phyloP scores from a whole-genome alignment of 495 filamentous ascomycete species.

The Penicillium egyptiacum region DNA sequence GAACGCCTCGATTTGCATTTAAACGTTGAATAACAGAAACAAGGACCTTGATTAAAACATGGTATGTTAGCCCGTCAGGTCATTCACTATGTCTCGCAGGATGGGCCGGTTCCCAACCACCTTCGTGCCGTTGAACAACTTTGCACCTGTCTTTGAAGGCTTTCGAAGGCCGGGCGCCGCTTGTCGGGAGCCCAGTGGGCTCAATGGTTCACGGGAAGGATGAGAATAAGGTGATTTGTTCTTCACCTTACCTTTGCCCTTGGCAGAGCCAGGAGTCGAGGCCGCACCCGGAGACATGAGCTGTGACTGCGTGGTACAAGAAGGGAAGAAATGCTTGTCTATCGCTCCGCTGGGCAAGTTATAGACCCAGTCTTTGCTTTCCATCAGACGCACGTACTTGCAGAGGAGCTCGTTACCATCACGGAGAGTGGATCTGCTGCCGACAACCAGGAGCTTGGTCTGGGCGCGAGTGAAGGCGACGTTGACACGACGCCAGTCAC shows the following conservation, averaged over 20 bases:
- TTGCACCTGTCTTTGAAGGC: conserved; percentile 43
- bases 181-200: conserved; percentile 34
- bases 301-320: conserved; percentile 22
- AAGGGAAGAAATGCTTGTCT: conserved; percentile 67
- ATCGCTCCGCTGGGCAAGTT: conserved; percentile 63
- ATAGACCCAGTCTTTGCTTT: conserved; percentile 70
- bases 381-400: conserved; percentile 73
- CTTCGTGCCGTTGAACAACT: conserved; percentile 35
- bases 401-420: conserved; percentile 73
- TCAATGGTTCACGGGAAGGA: conserved; percentile 35
- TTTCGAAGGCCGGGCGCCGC: conserved; percentile 26
- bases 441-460: conserved; percentile 84
- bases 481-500: conserved; percentile 91
- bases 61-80: conserved; percentile 35
- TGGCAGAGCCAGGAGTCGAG: conserved; percentile 8
- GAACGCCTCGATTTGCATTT: background rate
- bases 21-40: conserved; percentile 7
- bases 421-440: conserved; percentile 70
- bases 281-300: conserved; percentile 17
- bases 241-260: background rate
- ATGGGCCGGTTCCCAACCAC: conserved; percentile 48
- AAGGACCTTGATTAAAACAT: background rate
- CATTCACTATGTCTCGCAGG: conserved; percentile 56
- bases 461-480: conserved; percentile 91
- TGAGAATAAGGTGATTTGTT: conserved; percentile 11